A percentile compares a stretch with the other conserved stretches of the same genome.
These are phyloP conservation scores for Trypanosomatidae sp. DNA, from an alignment of 208 protist genomes.

Conservation along the genomic window DNA sequence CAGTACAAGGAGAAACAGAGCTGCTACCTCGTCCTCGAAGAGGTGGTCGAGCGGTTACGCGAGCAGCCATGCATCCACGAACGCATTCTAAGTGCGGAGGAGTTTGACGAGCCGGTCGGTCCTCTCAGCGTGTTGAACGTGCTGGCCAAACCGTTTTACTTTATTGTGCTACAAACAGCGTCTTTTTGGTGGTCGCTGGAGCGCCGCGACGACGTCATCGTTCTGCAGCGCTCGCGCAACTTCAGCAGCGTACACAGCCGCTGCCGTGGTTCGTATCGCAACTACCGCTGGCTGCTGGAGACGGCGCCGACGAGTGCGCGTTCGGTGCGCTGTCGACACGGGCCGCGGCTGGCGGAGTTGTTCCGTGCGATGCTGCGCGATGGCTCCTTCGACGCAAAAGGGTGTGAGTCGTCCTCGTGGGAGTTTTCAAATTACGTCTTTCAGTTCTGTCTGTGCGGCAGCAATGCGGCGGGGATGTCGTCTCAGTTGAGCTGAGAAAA, in stretches of 20 bases:
- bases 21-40: conserved; percentile 33
- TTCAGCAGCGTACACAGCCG: conserved; percentile 56
- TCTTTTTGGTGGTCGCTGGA: conserved; percentile 67
- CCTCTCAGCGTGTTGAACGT: conserved; percentile 24
- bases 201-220: conserved; percentile 35
- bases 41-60: conserved; percentile 41
- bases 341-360: conserved; percentile 11
- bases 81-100: conserved; percentile 34
- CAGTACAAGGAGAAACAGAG: conserved; percentile 33
- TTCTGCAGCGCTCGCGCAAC: conserved; percentile 53
- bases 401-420: conserved; percentile 22
- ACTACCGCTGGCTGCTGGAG: conserved; percentile 31
- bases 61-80: conserved; percentile 42
- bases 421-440: conserved; percentile 34
- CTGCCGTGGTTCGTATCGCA: conserved; percentile 44
- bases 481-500: not conserved
- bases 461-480: not conserved
- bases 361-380: conserved; percentile 23
- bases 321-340: conserved; percentile 10
- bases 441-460: conserved; percentile 13
- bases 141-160: conserved; percentile 27
- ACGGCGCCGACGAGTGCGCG: conserved; percentile 31
- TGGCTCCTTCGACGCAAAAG: conserved; percentile 25
- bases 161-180: conserved; percentile 49
- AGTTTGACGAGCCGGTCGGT: conserved; percentile 39